Evolutionary conservation across 2,329 filamentous ascomycete species (phyloP), one percentile per base, ranked within the genome.

Genomic region (Colletotrichum gloeosporioides): DNA sequence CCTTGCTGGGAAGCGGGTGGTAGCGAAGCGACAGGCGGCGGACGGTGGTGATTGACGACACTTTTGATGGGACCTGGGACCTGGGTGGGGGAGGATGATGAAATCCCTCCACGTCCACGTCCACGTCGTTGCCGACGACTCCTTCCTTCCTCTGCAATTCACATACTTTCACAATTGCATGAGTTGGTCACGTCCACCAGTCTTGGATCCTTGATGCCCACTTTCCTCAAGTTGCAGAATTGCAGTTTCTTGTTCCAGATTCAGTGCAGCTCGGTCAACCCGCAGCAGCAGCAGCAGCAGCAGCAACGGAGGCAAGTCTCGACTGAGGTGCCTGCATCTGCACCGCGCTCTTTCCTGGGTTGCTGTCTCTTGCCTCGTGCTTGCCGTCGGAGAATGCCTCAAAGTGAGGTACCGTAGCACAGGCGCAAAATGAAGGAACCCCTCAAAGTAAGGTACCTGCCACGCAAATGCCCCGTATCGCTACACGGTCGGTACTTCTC

Each of bases 41-140:
- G 39, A 44, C 25, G 10, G 55, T 31, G 65, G 65, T 73, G 61
- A 57, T 67, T 62, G 68, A 72, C 69, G 69, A 75, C 69, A 67
- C 62, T 67, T 69, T 75, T 62, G 55, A 73, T 68, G 69, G 69
- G 55, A 25, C 61, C 71, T 44, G 29, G 66, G 66, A 25, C 61
- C 71, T 44, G 29, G 66, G 66, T 16, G 44, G 66, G 39, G 44
- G 31, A 53, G 65, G 18, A 55, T 67, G 64, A 55, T 67, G 65
- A 57, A 67, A 67, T 49, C 39, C 34, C 15, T 39, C 34, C 39
- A 44, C 36, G 18, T 44, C 39, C 18, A n/a, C 39, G 18, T 44
- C 39, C 3, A 44, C 39, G 39, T 44, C 9, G 39, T n/a, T 44
- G 39, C 18, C 39, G 39, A 57, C 53, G 13, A 18, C 27, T 57